These are phyloP conservation scores for Heliamphora exappendiculata DNA, from an alignment of 148 eudicot genomes.

Conservation along the genomic window DNA sequence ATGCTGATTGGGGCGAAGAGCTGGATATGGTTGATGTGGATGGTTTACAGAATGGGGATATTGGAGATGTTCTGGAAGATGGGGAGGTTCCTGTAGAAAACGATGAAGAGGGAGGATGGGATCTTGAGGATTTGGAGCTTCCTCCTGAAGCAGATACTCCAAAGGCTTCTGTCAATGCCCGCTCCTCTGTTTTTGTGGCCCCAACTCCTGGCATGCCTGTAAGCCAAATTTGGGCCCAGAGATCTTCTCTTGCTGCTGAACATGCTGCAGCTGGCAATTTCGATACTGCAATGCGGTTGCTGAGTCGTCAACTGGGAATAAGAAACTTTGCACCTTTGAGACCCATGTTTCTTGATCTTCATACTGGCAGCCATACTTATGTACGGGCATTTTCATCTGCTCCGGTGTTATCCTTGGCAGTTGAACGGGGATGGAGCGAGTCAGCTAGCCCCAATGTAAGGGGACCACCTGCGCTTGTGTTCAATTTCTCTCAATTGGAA, in stretches of 20 bases:
- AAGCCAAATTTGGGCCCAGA: conserved; percentile 88
- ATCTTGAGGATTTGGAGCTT: conserved; percentile 84
- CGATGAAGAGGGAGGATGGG: conserved; percentile 85
- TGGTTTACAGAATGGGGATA: conserved; percentile 34
- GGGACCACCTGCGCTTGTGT: conserved; percentile 70
- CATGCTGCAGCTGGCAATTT: conserved; percentile 96
- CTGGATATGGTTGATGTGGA: conserved; percentile 45
- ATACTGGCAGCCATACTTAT: conserved; percentile 68
- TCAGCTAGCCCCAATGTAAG: conserved; percentile 71
- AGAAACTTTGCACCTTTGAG: conserved; percentile 65
- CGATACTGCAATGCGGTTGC: conserved; percentile 84
- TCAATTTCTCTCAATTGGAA: conserved; percentile 68
- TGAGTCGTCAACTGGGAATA: conserved; percentile 77
- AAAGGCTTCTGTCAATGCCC: conserved; percentile 41
- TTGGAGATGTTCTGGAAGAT: conserved; percentile 23
- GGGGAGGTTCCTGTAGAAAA: conserved; percentile 42
- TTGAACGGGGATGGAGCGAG: conserved; percentile 89
- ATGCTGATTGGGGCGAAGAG: conserved; percentile 62
- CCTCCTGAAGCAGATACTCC: conserved; percentile 87
- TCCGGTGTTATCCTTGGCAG: conserved; percentile 58
- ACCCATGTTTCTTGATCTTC: conserved; percentile 71
- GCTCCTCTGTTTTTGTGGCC: conserved; percentile 46
- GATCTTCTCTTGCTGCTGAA: conserved; percentile 85
- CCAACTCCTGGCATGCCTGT: conserved; percentile 87
- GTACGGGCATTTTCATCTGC: conserved; percentile 61